Evolutionary conservation across 2,329 filamentous ascomycete genomes (phyloP).

Genomic region (Diaporthe australafricana): DNA sequence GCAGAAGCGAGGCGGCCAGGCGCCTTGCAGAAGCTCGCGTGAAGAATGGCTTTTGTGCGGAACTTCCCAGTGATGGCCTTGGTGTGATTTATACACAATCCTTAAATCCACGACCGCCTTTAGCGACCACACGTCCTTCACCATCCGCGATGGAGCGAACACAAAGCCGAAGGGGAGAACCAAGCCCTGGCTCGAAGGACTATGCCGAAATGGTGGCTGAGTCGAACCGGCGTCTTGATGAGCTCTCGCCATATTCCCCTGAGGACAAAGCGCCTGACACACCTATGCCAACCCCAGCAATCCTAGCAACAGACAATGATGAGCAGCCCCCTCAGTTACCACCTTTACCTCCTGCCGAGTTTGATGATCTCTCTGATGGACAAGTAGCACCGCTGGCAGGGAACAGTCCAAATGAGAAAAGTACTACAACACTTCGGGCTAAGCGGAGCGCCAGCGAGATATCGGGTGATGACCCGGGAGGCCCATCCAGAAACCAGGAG

Average conservation of each 20-base stretch:
- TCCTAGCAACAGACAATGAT: not conserved
- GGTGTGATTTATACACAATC: not conserved
- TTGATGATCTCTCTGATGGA: not conserved
- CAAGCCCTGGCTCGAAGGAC: not conserved
- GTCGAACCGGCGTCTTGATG: not conserved
- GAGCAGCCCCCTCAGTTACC: not conserved
- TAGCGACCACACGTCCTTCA: not conserved
- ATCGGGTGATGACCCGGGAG: not conserved
- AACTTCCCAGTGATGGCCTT: not conserved
- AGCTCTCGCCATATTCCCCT: not conserved
- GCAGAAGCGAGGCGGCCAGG: not conserved
- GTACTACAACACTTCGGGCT: not conserved
- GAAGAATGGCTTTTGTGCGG: not conserved
- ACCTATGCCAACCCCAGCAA: not conserved
- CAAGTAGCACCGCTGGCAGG: not conserved
- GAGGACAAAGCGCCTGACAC: not conserved
- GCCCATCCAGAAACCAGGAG: not conserved
- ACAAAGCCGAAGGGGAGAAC: not conserved
- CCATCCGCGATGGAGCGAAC: not conserved
- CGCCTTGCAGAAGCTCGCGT: not conserved
- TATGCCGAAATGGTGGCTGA: not conserved
- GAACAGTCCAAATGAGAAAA: not conserved
- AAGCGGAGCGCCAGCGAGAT: constrained; percentile 10
- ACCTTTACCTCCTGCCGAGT: not conserved
- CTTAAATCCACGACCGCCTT: not conserved